Evolutionary conservation across 2,329 filamentous ascomycete species (phyloP).

Genomic region (Aspergillus awamori): DNA sequence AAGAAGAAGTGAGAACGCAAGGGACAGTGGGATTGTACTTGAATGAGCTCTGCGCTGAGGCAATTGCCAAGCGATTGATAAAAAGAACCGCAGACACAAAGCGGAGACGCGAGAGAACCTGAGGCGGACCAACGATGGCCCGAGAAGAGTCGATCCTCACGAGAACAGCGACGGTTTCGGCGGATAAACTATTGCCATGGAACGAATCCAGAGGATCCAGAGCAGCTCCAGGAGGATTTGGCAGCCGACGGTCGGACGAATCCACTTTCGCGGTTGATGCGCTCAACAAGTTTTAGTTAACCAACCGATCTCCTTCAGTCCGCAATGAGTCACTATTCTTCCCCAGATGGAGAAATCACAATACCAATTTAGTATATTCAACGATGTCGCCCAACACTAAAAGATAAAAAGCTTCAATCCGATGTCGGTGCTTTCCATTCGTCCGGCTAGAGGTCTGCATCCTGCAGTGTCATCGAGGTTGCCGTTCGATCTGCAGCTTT

Average conservation of each 20-base stretch:
- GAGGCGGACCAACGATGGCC: background rate
- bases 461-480: background rate
- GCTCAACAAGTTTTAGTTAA: background rate
- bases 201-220: background rate
- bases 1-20: background rate
- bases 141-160: background rate
- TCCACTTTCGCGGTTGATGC: background rate
- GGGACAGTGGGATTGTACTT: background rate
- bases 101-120: background rate
- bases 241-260: background rate
- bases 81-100: background rate
- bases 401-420: background rate
- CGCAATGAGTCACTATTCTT: background rate
- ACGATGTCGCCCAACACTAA: background rate
- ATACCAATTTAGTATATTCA: background rate
- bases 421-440: background rate
- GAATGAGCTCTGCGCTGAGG: background rate
- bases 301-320: background rate
- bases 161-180: background rate
- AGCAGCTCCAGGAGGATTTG: too few species aligned
- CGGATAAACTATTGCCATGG: background rate
- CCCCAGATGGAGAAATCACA: background rate
- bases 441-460: background rate
- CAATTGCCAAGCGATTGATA: conserved; percentile 1
- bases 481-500: background rate